Percentiles rank a stretch among this genome's conserved stretches.
Conservation (phyloP, 345 rosid species). For the Microcos paniculata region DNA sequence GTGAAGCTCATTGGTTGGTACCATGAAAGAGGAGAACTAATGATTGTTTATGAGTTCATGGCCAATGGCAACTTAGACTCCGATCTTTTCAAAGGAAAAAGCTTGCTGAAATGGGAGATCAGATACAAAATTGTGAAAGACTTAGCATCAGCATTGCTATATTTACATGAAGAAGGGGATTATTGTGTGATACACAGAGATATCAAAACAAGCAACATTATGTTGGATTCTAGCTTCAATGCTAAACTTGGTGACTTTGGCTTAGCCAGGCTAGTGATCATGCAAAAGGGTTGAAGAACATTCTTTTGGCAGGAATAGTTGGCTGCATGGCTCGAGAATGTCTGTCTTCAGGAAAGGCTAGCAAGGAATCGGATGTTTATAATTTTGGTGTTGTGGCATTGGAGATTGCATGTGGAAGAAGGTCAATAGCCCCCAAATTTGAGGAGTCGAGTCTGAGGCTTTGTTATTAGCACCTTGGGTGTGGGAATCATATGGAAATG, state of each 20-base stretch:
- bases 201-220: constrained; percentile 30
- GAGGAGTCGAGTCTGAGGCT: constrained; percentile 22
- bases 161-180: constrained; percentile 28
- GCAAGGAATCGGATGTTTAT: constrained; percentile 35
- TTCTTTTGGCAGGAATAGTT: neutral
- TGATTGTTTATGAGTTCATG: constrained; percentile 17
- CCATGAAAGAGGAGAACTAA: constrained; percentile 32
- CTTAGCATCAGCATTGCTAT: constrained; percentile 24
- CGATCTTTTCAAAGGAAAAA: constrained; percentile 21
- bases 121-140: constrained; percentile 20
- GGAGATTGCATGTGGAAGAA: constrained; percentile 39
- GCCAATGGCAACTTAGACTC: neutral
- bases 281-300: constrained; percentile 5
- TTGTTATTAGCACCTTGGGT: constrained; percentile 2
- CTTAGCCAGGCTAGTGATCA: constrained; percentile 31
- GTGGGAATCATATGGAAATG: neutral
- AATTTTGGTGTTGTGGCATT: constrained; percentile 41
- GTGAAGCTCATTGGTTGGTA: constrained; percentile 49
- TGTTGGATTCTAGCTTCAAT: constrained; percentile 27
- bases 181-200: constrained; percentile 25
- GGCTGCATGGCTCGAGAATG: neutral
- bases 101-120: constrained; percentile 20
- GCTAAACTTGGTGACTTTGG: constrained; percentile 41
- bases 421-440: constrained; percentile 18
- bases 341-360: constrained; percentile 9